A percentile compares a stretch with the other conserved stretches of the same genome.
Evolutionary conservation across 1,284 basidiomycete species (phyloP).

Genomic region (Ceratobasidium sp.): DNA sequence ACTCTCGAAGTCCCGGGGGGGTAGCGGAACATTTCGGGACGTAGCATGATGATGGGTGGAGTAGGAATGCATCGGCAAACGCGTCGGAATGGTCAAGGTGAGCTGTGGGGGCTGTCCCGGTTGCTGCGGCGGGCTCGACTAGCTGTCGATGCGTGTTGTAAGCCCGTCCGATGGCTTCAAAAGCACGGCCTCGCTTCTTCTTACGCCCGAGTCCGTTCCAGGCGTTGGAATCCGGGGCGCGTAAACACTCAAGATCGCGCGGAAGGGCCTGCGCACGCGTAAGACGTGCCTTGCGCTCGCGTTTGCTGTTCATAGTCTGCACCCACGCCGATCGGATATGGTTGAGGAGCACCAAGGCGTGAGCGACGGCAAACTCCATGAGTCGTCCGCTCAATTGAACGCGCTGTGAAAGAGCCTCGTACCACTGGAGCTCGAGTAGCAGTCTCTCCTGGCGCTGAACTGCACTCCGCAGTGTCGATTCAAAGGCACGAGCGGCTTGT

Average conservation of each 20-base stretch:
- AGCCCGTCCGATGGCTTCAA: slow-evolving; percentile 11
- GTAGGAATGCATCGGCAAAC: background rate
- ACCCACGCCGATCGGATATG: background rate
- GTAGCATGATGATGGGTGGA: background rate
- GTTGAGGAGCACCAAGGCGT: background rate
- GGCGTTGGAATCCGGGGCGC: background rate
- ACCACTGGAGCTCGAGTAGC: background rate
- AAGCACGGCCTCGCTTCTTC: background rate
- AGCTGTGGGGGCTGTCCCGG: too few relatives aligned
- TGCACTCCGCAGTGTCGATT: background rate
- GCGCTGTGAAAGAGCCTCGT: background rate
- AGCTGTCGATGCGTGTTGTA: background rate
- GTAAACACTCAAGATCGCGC: background rate
- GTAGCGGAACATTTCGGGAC: background rate
- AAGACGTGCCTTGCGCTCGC: background rate
- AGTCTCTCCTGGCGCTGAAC: background rate
- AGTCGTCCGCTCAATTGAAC: background rate
- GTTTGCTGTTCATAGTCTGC: background rate
- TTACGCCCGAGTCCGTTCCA: background rate
- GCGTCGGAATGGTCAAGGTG: too few relatives aligned
- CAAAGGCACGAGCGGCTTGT: background rate
- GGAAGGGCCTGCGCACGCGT: background rate
- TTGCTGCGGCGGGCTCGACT: background rate
- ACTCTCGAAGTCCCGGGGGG: background rate
- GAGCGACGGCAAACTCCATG: background rate